Base-by-base conservation (phyloP, 306 rosid species). In the Geum urbanum region DNA sequence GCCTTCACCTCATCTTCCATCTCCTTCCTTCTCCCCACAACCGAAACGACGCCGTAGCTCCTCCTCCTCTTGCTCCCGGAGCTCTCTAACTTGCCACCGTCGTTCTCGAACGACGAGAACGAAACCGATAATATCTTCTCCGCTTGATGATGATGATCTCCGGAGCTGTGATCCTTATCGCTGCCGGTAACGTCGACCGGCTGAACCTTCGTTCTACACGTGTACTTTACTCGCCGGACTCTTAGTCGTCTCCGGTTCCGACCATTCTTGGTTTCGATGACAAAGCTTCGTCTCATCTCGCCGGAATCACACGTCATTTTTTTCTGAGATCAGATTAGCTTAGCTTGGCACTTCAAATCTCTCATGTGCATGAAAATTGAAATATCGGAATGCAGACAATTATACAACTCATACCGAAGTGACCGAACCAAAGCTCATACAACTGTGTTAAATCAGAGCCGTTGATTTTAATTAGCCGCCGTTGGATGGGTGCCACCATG, bases 1-100 rank as follows among this genome's bases (percentile, higher is more conserved):
- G 73, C 77, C 24, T 89, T 90, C 82, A 85, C 96, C 9, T 86
- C 81, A 45, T 92, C 98, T 67, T 92, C 98, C 98, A 90, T 92
- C 67, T 85, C 98, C 69, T 63, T 90, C 84, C 98, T 86, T 56
- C 75, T 69, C 19, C 98, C 98, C n/a, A 81, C 85, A 65, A 75
- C 65, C 56, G 98, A 90, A 8, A 76, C 82, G n/a, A 69, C 78
- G 15, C 98, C 91, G 74, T 84, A 80, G 19, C 76, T 39, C 50
- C 22, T 47, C 41, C 71, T 49, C 52, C 41, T 32, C 37, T 32
- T 32, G 4, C 43, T 44, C 27, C 51, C 61, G 9, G 16, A 20
- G 5, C 50, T 72, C 32, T 72, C 53, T 19, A 74, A 13, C 56
- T 77, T 48, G 37, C 37, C 37, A 32, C 37, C 37, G 56, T 65